Base-by-base conservation (phyloP, 108 stramenopile species). In the Fragilariopsis cylindrus region DNA sequence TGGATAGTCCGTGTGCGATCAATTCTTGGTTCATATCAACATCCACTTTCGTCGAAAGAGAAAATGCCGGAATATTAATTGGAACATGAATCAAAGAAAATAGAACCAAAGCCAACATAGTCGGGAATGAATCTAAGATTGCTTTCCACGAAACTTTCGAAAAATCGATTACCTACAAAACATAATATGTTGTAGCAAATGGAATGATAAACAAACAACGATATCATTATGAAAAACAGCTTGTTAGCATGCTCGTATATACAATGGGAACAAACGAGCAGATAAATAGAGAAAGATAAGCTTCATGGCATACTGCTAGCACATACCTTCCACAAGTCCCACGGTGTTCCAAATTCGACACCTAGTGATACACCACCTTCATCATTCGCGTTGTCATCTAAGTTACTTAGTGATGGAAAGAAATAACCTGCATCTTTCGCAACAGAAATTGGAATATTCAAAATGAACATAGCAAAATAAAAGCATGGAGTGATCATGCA, bases 11-110 rank as follows among this genome's bases (percentile, higher is more conserved):
- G 71, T 96, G 95, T 11, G 89, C 91, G 4, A 88, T 70, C 8
- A 96, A 63, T 77, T 96, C 95, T 44, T 67, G 67, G 77, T 96
- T 92, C 86, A 96, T 88, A 60, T 93, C 91, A 11, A 74, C 76
- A 58, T 92, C 91, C 45, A 80, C 82, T 65, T 88, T 72, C 39
- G 85, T 80, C 3, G 89, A 91, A 13, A 90, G 80, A 21, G 88
- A 87, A 72, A 93, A 88, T n/a, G 90, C 84, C 46, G 95, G 95
- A 47, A 96, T 90, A 62, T 93, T 96, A 60, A 96, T 93, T 18
- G 93, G 93, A 11, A 60, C 52, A 62, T 60, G 58, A 2, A 74
- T 48, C 19, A 95, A 79, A 16, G 85, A 84, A 81, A 95, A 95
- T 21, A 83, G 52, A 19, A 78, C 69, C 52, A 92, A 72, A 6